Percentiles rank a stretch among this genome's conserved stretches.
Conservation (phyloP, 495 filamentous ascomycete species). For the Hypomontagnella submonticulosa region DNA sequence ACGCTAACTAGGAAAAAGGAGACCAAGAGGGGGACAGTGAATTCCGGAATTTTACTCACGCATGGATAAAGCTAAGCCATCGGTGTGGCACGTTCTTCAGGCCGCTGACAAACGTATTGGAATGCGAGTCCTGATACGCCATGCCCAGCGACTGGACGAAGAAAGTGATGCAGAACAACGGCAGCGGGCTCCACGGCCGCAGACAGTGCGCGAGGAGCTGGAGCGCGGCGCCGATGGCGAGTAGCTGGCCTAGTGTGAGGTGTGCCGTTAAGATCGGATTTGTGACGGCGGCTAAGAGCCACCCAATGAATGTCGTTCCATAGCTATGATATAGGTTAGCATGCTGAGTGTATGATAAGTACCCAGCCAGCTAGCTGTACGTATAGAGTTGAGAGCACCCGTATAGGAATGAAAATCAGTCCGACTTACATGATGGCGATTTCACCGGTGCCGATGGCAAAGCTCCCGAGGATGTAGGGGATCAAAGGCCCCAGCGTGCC, state of each 20-base stretch:
- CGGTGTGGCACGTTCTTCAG: slow-evolving; percentile 59
- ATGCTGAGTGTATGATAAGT: too few species aligned
- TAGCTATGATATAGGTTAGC: slow-evolving; percentile 43
- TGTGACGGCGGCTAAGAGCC: slow-evolving; percentile 60
- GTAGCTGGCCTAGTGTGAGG: slow-evolving; percentile 58
- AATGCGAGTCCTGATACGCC: slow-evolving; percentile 65
- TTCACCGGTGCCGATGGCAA: slow-evolving; percentile 59
- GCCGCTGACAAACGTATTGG: slow-evolving; percentile 62
- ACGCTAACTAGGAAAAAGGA: not conserved
- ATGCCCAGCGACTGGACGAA: slow-evolving; percentile 61
- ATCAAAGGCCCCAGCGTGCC: slow-evolving; percentile 65
- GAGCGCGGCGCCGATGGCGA: slow-evolving; percentile 59
- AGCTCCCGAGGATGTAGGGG: slow-evolving; percentile 63
- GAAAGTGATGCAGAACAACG: slow-evolving; percentile 61
- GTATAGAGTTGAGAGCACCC: too few species aligned
- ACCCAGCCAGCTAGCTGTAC: too few species aligned
- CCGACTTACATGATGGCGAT: slow-evolving; percentile 59
- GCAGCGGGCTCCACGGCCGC: slow-evolving; percentile 59
- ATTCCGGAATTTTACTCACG: slow-evolving; percentile 17
- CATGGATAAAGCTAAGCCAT: slow-evolving; percentile 68
- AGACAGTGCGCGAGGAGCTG: slow-evolving; percentile 60
- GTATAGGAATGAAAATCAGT: not conserved
- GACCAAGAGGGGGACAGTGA: not conserved
- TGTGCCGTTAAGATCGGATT: slow-evolving; percentile 59
- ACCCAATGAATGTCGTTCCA: slow-evolving; percentile 58